phyloP scores from a whole-genome alignment of 768 basidiomycete species.

The Daedaleopsis sinensis region DNA sequence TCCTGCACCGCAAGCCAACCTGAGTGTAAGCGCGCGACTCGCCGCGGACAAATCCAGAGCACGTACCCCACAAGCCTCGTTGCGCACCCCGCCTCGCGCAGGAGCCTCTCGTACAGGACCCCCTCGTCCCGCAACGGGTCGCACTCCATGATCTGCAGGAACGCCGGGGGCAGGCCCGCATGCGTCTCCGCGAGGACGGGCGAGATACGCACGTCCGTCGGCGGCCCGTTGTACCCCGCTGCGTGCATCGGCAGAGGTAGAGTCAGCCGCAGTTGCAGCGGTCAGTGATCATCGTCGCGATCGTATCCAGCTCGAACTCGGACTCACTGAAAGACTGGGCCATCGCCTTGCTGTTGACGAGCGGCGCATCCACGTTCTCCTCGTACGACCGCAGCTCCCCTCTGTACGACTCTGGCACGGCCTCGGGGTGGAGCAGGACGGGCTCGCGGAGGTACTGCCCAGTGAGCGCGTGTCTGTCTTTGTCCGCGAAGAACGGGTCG shows the following conservation, averaged over 20 bases:
- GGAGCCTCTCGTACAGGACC: slow-evolving; percentile 27
- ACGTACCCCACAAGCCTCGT: slow-evolving; percentile 28
- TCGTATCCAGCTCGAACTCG: too few species aligned
- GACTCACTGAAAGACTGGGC: neutral
- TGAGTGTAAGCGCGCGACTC: too few species aligned
- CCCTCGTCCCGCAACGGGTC: slow-evolving; percentile 35
- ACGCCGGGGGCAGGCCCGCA: slow-evolving; percentile 25
- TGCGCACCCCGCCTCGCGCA: slow-evolving; percentile 25
- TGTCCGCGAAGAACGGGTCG: slow-evolving; percentile 27
- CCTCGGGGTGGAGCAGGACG: slow-evolving; percentile 14
- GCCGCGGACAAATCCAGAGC: too few species aligned
- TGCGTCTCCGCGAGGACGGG: slow-evolving; percentile 26
- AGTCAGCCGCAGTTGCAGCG: too few species aligned
- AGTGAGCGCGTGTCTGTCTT: slow-evolving; percentile 20
- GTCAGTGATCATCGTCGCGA: too few species aligned
- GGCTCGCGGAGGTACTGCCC: slow-evolving; percentile 31
- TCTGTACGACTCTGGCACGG: slow-evolving; percentile 25
- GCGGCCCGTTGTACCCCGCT: neutral
- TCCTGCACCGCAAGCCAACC: too few species aligned
- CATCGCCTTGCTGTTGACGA: slow-evolving; percentile 7
- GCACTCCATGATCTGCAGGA: slow-evolving; percentile 28
- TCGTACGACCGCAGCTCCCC: slow-evolving; percentile 25
- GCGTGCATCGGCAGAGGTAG: too few species aligned
- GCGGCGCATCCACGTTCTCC: slow-evolving; percentile 23
- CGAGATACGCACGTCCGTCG: slow-evolving; percentile 15